These are phyloP conservation scores for Hanseniaspora mollemarum DNA, from an alignment of 805 yeast species.

Conservation along the genomic window DNA sequence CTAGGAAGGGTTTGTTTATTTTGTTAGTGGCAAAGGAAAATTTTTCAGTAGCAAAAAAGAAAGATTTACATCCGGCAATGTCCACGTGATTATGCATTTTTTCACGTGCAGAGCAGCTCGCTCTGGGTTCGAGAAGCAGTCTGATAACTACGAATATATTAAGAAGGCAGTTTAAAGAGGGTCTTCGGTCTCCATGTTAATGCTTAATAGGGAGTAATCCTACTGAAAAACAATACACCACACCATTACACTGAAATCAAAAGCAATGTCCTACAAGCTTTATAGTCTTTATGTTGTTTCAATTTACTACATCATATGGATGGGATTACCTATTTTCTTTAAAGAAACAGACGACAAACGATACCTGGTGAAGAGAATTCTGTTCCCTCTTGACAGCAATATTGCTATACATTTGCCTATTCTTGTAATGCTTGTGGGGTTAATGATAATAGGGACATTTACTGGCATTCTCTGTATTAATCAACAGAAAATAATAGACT, in stretches of 20 bases:
- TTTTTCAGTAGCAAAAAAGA: background rate
- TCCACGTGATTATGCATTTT: too few relatives aligned
- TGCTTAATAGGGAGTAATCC: too few relatives aligned
- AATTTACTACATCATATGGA: slow-evolving; percentile 27
- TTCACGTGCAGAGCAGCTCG: too few relatives aligned
- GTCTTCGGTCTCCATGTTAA: too few relatives aligned
- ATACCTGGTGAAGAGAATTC: background rate
- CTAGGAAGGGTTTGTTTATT: background rate
- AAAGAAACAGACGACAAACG: background rate
- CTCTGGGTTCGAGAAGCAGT: too few relatives aligned
- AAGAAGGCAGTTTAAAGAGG: too few relatives aligned
- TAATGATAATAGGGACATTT: slow-evolving; percentile 25
- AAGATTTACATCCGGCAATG: background rate
- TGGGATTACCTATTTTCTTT: slow-evolving; percentile 25
- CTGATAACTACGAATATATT: too few relatives aligned
- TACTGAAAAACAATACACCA: background rate
- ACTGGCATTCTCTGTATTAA: slow-evolving; percentile 15
- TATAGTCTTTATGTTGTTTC: slow-evolving; percentile 11
- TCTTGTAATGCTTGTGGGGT: slow-evolving; percentile 23
- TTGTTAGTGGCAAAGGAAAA: too few relatives aligned
- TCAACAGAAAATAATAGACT: slow-evolving; percentile 10
- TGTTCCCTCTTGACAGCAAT: slow-evolving; percentile 27
- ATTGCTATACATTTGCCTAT: slow-evolving; percentile 28
- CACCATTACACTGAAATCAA: too few relatives aligned
- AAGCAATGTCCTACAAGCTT: slow-evolving; percentile 3